Evolutionary conservation across 306 rosid genomes (phyloP).

Genomic region (Quercus cerris): DNA sequence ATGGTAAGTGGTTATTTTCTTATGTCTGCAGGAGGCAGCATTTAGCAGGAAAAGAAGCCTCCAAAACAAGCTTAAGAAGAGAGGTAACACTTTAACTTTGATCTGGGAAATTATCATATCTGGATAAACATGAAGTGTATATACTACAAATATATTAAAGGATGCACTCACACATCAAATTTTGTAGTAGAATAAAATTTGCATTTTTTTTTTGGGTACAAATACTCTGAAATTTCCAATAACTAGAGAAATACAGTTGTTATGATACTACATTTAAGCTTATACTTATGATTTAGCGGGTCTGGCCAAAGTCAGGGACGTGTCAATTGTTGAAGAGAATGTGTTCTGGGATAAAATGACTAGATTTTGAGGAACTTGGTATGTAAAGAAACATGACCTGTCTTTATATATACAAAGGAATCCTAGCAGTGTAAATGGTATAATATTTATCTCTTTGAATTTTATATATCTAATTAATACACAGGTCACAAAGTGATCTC

Average conservation of each 20-base stretch:
- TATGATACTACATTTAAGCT: conserved; percentile 9
- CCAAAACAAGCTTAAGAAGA: conserved; percentile 83
- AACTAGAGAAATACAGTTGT: not conserved
- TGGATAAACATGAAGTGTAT: not conserved
- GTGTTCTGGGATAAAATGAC: conserved; percentile 26
- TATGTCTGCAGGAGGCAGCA: conserved; percentile 68
- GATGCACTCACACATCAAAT: not conserved
- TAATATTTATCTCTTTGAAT: not conserved
- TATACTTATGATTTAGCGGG: conserved; percentile 26
- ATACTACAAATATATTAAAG: not conserved
- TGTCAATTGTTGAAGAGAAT: conserved; percentile 31
- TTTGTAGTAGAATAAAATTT: not conserved
- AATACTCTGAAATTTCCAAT: conserved; percentile 20
- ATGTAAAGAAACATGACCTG: conserved; percentile 6
- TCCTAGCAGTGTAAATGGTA: not conserved
- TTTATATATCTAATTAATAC: not conserved
- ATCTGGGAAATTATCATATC: not conserved
- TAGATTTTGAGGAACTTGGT: not conserved
- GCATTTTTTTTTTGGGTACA: not conserved
- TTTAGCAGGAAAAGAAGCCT: conserved; percentile 96
- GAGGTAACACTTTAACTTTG: conserved; percentile 37
- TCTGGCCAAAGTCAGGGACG: conserved; percentile 29
- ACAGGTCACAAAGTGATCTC: not conserved
- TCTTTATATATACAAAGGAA: not conserved
- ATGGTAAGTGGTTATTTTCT: conserved; percentile 15